Conservation (phyloP, 352 stramenopile genomes). For the Globisporangium yorkense region DNA sequence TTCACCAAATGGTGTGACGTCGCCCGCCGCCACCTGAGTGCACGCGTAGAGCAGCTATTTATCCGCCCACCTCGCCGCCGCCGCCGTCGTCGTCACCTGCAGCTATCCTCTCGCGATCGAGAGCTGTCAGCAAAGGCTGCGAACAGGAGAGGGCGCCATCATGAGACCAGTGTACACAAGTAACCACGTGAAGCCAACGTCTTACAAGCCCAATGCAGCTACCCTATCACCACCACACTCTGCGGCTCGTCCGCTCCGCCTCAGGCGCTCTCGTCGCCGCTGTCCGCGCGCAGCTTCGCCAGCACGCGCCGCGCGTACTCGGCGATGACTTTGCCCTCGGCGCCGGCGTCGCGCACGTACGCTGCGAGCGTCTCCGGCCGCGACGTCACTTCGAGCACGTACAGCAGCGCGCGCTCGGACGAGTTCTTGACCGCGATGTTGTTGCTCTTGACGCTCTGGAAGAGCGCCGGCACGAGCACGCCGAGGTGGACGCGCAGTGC, state of each 20-base stretch:
- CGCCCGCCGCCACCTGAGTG: background rate
- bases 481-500: constrained; percentile 43
- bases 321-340: constrained; percentile 76
- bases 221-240: background rate
- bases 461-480: constrained; percentile 68
- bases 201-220: too few species aligned
- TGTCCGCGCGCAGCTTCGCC: constrained; percentile 83
- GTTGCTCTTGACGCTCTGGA: constrained; percentile 85
- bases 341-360: constrained; percentile 48
- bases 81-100: background rate
- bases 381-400: constrained; percentile 82
- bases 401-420: constrained; percentile 80
- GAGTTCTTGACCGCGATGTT: constrained; percentile 87
- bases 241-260: background rate
- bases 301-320: constrained; percentile 86
- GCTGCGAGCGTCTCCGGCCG: constrained; percentile 73
- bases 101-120: too few species aligned
- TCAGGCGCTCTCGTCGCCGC: constrained; percentile 76
- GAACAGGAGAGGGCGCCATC: too few species aligned
- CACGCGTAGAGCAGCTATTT: background rate
- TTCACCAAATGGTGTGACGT: constrained; percentile 9
- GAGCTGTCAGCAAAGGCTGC: too few species aligned
- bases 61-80: background rate
- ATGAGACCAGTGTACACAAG: too few species aligned
- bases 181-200: too few species aligned